Percentiles rank a stretch among this genome's conserved stretches.
phyloP scores from a whole-genome alignment of 768 basidiomycete species.

The Tulasnella sp. region DNA sequence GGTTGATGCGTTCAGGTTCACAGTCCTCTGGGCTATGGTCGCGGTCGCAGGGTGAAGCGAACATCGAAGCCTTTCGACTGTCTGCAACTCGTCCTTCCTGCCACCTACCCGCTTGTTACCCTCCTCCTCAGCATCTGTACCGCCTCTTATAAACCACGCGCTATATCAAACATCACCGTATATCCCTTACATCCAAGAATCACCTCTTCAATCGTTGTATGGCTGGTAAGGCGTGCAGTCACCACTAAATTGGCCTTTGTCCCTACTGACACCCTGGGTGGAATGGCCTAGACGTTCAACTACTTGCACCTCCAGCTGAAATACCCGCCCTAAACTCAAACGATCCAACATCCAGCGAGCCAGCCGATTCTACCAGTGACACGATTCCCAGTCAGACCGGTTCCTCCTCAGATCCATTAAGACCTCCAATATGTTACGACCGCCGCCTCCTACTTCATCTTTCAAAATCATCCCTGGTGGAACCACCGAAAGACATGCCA shows the following conservation, averaged over 20 bases:
- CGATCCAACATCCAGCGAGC: conserved; percentile 1
- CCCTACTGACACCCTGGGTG: neutral
- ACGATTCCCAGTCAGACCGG: neutral
- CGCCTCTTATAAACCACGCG: neutral
- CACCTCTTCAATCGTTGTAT: neutral
- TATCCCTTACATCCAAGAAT: neutral
- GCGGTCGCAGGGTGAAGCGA: conserved; percentile 9
- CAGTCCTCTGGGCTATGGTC: neutral
- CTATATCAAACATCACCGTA: neutral
- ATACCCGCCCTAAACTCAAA: neutral
- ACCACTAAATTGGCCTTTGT: conserved; percentile 15
- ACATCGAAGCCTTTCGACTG: conserved; percentile 13
- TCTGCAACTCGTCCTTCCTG: conserved; percentile 4
- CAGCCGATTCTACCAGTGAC: neutral
- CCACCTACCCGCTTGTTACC: conserved; percentile 5
- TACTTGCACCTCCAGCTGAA: conserved; percentile 2
- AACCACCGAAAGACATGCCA: conserved; percentile 71
- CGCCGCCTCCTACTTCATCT: conserved; percentile 65
- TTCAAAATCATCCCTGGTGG: conserved; percentile 70
- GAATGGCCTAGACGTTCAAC: neutral
- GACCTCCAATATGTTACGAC: conserved; percentile 47
- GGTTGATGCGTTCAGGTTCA: neutral
- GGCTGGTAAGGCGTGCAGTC: conserved; percentile 10
- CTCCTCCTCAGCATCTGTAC: neutral
- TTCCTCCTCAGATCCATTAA: neutral